Percentiles rank a stretch among this genome's conserved stretches.
These are phyloP conservation scores for Zymoseptoria tritici DNA, from an alignment of 2,329 filamentous ascomycete species.

Conservation along the genomic window DNA sequence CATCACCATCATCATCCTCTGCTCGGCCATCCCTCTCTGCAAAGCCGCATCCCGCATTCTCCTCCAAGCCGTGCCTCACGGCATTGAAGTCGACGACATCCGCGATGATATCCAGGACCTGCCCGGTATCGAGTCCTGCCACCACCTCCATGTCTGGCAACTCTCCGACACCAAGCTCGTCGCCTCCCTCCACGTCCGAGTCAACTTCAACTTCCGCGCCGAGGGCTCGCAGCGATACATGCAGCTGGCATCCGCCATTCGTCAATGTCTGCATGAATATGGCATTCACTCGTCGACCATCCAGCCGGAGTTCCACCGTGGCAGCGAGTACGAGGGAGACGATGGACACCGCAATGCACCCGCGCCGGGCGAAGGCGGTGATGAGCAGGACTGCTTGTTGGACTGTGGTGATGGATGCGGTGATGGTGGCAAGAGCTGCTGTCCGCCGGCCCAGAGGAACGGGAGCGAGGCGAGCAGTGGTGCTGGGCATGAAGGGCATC, in stretches of 20 bases:
- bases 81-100: slow-evolving; percentile 82
- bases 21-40: slow-evolving; percentile 70
- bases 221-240: slow-evolving; percentile 74
- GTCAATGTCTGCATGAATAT: slow-evolving; percentile 85
- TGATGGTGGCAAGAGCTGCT: slow-evolving; percentile 34
- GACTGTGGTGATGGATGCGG: slow-evolving; percentile 40
- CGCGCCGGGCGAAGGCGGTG: slow-evolving; percentile 23
- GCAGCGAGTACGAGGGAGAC: slow-evolving; percentile 31
- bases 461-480: slow-evolving; percentile 4
- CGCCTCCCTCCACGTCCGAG: slow-evolving; percentile 86
- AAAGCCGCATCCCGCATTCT: slow-evolving; percentile 78
- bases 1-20: slow-evolving; percentile 72
- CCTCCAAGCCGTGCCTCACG: slow-evolving; percentile 85
- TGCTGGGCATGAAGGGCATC: slow-evolving; percentile 11
- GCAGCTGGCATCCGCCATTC: slow-evolving; percentile 73
- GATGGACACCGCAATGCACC: slow-evolving; percentile 32
- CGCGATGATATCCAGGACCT: slow-evolving; percentile 82
- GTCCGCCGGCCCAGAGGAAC: slow-evolving; percentile 25
- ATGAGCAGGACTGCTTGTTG: slow-evolving; percentile 34
- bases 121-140: slow-evolving; percentile 79
- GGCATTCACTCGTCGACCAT: slow-evolving; percentile 97
- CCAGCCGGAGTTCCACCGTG: slow-evolving; percentile 69
- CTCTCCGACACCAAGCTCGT: slow-evolving; percentile 91
- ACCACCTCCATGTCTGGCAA: slow-evolving; percentile 97
- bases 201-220: slow-evolving; percentile 81